Conservation (phyloP, 2,329 filamentous ascomycete genomes). For the Aspergillus transmontanensis region DNA sequence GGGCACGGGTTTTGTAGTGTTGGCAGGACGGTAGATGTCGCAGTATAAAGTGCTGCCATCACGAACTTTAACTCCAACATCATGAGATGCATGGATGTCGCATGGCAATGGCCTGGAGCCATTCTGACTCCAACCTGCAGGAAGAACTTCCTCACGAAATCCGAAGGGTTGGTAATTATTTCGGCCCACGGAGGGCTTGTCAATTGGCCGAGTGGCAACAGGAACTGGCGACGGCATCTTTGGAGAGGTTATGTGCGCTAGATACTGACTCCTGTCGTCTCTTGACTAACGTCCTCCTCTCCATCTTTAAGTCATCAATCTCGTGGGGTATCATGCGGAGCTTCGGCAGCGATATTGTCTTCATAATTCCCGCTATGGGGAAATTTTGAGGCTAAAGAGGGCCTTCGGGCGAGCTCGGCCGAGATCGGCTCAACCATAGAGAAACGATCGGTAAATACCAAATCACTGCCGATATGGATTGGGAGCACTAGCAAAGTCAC, state of each 20-base stretch:
- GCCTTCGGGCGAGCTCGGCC: not conserved
- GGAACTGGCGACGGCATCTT: not conserved
- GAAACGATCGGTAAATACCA: not conserved
- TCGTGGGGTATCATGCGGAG: not conserved
- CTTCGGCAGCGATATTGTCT: not conserved
- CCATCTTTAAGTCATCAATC: not conserved
- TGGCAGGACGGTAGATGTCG: conserved; percentile 1
- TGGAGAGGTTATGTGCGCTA: not conserved
- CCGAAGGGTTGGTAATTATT: not conserved
- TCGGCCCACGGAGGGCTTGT: not conserved
- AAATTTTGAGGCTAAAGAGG: not conserved
- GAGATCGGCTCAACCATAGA: not conserved
- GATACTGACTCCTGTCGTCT: not conserved
- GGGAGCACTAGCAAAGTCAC: not conserved
- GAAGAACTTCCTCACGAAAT: not conserved
- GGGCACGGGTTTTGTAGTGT: not conserved
- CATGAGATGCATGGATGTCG: not conserved
- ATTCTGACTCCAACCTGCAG: not conserved
- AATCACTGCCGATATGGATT: not conserved
- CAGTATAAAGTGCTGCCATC: not conserved
- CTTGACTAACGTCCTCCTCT: not conserved
- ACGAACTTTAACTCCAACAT: not conserved
- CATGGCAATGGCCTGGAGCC: not conserved
- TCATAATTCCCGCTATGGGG: not conserved
- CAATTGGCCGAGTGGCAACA: not conserved